These are phyloP conservation scores for Paxillus rubicundulus DNA, from an alignment of 768 basidiomycete species.

Conservation along the genomic window DNA sequence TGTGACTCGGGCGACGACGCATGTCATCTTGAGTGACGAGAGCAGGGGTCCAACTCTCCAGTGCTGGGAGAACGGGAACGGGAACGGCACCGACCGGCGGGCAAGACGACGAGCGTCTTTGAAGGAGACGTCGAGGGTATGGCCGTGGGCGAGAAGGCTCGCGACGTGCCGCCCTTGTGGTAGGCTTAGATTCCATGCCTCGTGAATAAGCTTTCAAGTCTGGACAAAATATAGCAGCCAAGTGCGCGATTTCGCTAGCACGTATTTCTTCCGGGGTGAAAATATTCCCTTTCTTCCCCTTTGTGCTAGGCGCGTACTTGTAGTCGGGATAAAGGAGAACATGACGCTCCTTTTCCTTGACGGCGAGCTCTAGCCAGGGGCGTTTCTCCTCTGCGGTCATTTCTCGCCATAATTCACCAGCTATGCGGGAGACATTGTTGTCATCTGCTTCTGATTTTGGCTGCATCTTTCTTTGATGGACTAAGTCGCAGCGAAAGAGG, in stretches of 20 bases:
- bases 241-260: not conserved
- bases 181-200: not conserved
- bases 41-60: slow-evolving; percentile 20
- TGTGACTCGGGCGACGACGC: slow-evolving; percentile 33
- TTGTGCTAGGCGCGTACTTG: slow-evolving; percentile 37
- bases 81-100: slow-evolving; percentile 38
- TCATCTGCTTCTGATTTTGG: slow-evolving; percentile 58
- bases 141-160: slow-evolving; percentile 21
- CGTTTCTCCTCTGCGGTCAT: slow-evolving; percentile 45
- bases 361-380: slow-evolving; percentile 53
- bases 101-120: slow-evolving; percentile 41
- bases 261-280: not conserved
- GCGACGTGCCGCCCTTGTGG: not conserved
- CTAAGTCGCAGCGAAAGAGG: slow-evolving; percentile 73
- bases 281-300: slow-evolving; percentile 19
- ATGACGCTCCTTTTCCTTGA: slow-evolving; percentile 46
- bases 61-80: slow-evolving; percentile 11
- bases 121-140: slow-evolving; percentile 20
- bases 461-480: slow-evolving; percentile 58
- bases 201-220: not conserved
- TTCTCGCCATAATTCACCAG: slow-evolving; percentile 62
- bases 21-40: slow-evolving; percentile 32
- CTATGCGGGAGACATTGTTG: slow-evolving; percentile 65
- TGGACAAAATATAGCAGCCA: not conserved
- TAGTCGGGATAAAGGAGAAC: slow-evolving; percentile 41